Evolutionary conservation across 2,329 filamentous ascomycete species (phyloP), one percentile per base, ranked within the genome.

Genomic region (Elsinoe necatrix): DNA sequence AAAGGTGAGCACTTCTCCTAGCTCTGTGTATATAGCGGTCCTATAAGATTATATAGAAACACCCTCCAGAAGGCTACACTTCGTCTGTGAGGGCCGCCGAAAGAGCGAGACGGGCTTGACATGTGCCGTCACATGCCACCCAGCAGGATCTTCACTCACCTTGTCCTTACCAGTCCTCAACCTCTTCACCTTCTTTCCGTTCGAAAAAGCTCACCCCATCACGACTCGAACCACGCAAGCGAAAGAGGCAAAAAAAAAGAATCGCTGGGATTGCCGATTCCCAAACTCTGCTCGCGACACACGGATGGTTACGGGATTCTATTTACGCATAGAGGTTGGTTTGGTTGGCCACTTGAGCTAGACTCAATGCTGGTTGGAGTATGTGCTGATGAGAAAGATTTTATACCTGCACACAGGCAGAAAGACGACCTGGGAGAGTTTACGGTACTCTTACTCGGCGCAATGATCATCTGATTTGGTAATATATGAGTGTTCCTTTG

Each of bases 251-350:
- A 29, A 29, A 29, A 29, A 29, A 42, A 42, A 42, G 39, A 42
- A 42, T 21, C 39, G 39, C 39, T 42, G 39, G 39, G 39, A 42
- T 42, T 42, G 39, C 39, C 39, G 39, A 42, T 42, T 42, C 39
- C 39, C 39, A 42, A 42, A 42, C 39, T 20, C 39, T 20, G 39
- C 20, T 42, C 14, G 39, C 39, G 39, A 42, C 39, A 29, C 27
- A 29, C 27, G 27, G 27, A 29, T 42, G 39, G 39, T 42, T 42
- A 42, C 39, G 39, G 16, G 39, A 20, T 20, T 42, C 39, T 16
- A 42, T 42, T 42, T 42, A 16, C 39, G 39, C 39, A 16, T 29
- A 4, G 27, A 29, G 27, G 14, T 16, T 42, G 39, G 20, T 42
- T 42, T 42, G 39, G 20, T 42, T 42, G 16, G 39, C 39, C 39